phyloP scores from a whole-genome alignment of 2,329 filamentous ascomycete species.

The Torrubiellomyces zombiae region DNA sequence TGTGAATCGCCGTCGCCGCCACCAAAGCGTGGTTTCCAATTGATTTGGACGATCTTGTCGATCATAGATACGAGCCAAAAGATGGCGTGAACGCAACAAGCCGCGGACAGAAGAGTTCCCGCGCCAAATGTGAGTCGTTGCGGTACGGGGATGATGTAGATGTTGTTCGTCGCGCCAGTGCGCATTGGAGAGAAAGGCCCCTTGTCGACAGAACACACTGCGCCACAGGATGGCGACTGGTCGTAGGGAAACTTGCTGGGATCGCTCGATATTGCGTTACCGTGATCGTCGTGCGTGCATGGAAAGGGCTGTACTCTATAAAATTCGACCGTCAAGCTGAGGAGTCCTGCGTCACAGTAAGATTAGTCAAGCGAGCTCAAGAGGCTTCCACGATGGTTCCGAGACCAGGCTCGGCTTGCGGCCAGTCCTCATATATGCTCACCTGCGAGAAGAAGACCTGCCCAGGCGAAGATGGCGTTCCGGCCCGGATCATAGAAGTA shows the following conservation, averaged over 20 bases:
- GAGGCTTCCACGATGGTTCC: conserved; percentile 1
- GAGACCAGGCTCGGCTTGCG: too few relatives aligned
- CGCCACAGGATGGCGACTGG: conserved; percentile 21
- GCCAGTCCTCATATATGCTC: too few relatives aligned
- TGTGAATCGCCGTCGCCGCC: conserved; percentile 8
- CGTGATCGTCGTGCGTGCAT: conserved; percentile 24
- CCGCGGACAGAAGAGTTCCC: conserved; percentile 43
- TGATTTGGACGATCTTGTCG: conserved; percentile 46
- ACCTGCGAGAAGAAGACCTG: conserved; percentile 42
- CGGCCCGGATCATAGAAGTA: conserved; percentile 48
- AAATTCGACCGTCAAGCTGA: conserved; percentile 49
- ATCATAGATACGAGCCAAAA: conserved; percentile 44
- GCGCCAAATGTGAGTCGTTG: conserved; percentile 37
- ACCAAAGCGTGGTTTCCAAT: conserved; percentile 32
- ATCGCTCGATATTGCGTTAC: conserved; percentile 17
- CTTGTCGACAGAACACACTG: conserved; percentile 25
- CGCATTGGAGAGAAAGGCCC: conserved; percentile 40
- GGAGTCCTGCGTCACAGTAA: conserved; percentile 23
- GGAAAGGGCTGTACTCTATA: conserved; percentile 30
- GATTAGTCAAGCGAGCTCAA: neutral
- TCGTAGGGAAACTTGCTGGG: conserved; percentile 26
- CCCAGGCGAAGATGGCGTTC: conserved; percentile 53
- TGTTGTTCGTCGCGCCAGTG: conserved; percentile 36
- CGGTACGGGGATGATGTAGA: conserved; percentile 46
- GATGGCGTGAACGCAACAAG: conserved; percentile 47